Conservation (phyloP, 305 asterid genomes). For the Fraxinus velutina region DNA sequence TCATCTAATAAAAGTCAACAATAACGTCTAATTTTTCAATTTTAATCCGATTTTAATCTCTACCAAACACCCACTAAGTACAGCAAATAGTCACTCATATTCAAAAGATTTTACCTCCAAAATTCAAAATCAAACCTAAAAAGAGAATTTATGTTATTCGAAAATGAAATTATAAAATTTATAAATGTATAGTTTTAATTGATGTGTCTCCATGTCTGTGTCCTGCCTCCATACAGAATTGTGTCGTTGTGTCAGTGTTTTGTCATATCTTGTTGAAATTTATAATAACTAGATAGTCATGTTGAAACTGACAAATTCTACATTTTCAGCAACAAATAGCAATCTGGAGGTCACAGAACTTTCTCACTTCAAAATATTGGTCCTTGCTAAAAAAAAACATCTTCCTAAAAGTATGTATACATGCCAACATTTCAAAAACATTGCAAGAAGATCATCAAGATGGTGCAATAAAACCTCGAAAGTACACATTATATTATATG, state of each 20-base stretch:
- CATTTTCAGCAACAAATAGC: not conserved
- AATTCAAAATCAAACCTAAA: not conserved
- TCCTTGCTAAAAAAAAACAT: not conserved
- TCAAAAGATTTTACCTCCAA: not conserved
- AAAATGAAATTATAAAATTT: not conserved
- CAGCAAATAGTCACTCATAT: not conserved
- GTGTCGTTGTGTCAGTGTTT: not conserved
- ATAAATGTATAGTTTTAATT: not conserved
- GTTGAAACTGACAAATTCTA: not conserved
- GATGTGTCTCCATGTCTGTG: not conserved
- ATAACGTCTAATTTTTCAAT: no score
- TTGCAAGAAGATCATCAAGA: slow-evolving; percentile 21
- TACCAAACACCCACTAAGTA: not conserved
- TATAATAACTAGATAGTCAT: not conserved
- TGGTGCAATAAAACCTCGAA: slow-evolving; percentile 14
- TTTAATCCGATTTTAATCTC: no score
- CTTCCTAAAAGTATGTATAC: not conserved
- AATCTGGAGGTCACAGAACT: not conserved
- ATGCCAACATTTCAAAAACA: not conserved
- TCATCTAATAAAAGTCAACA: no score
- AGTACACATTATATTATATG: slow-evolving; percentile 14
- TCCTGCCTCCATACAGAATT: not conserved
- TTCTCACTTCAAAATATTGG: not conserved
- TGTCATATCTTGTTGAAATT: not conserved
- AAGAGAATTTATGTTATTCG: not conserved